Percentiles rank a stretch among this genome's conserved stretches.
phyloP scores from a whole-genome alignment of 2,329 filamentous ascomycete genomes.

The Penicillium oxalicum region DNA sequence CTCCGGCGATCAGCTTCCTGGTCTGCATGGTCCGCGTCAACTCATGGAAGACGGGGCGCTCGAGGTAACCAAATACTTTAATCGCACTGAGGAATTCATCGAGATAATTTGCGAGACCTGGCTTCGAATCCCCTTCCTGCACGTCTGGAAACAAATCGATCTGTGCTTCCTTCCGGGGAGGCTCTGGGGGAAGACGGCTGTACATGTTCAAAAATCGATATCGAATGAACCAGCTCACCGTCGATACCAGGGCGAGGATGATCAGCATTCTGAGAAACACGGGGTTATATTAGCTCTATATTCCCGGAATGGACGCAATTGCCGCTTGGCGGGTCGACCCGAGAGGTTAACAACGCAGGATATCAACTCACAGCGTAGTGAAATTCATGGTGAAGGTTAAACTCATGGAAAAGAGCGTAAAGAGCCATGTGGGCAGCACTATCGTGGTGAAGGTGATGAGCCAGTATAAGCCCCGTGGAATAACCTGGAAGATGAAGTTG shows the following conservation, averaged over 20 bases:
- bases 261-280: slow-evolving; percentile 61
- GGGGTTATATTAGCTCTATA: not conserved
- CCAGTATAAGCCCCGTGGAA: slow-evolving; percentile 65
- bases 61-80: slow-evolving; percentile 96
- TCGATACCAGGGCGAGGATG: slow-evolving; percentile 69
- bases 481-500: slow-evolving; percentile 46
- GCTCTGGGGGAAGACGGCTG: slow-evolving; percentile 83
- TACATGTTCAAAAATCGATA: slow-evolving; percentile 98
- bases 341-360: too few species aligned
- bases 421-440: slow-evolving; percentile 81
- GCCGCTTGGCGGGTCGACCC: not conserved
- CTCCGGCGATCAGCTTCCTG: slow-evolving; percentile 87
- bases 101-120: slow-evolving; percentile 88
- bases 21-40: slow-evolving; percentile 98
- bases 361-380: slow-evolving; percentile 67
- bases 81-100: slow-evolving; percentile 98
- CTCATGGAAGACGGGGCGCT: slow-evolving; percentile 95
- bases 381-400: slow-evolving; percentile 98
- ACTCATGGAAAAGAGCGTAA: slow-evolving; percentile 83
- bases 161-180: slow-evolving; percentile 90
- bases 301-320: slow-evolving; percentile 22
- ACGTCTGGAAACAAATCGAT: slow-evolving; percentile 92
- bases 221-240: slow-evolving; percentile 83
- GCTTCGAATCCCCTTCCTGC: slow-evolving; percentile 82
- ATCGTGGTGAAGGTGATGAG: slow-evolving; percentile 79